Evolutionary conservation across 1,284 basidiomycete genomes (phyloP), one percentile per base, ranked within the genome.

Genomic region (Mycena citricolor): DNA sequence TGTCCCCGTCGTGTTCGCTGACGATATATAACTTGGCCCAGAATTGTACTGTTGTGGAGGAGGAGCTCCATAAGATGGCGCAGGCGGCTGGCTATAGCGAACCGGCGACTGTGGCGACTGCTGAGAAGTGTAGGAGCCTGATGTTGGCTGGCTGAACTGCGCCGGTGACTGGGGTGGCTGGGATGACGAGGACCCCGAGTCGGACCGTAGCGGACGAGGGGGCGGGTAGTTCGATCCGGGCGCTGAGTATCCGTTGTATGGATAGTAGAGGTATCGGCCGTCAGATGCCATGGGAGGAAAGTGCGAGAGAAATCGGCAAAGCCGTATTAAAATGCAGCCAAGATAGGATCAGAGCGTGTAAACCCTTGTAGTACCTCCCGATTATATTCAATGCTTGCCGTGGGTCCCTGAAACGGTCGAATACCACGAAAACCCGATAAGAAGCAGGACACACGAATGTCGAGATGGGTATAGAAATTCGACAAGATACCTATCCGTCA

Each of bases 201-300:
- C 40, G 7, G 51, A 49, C 26, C 51, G 43, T 39, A 52, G 45
- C 14, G 64, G 56, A 7, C 69, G 62, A 52, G 75, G 77, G 28
- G 66, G 57, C 26, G 71, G 44, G 55, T 79, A 79, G 49, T 75
- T 73, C 60, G 85, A 83, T 29, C 68, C 58, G 47, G 60, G 63
- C 47, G 63, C 60, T 54, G 66, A 61, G 46, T 66, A 62, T 51
- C 69, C 61, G 48, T 68, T 66, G 47, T 69, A 67, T 37, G 68
- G 65, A 26, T 72, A 69, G 60, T 84, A 83, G 60, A 79, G 67
- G 57, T 79, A 79, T 51, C 79, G 68, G 29, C 72, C 67, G 61
- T 81, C 79, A 37, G 77, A 72, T 19, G 77, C 65, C 76, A 80
- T 77, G 40, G 42, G 45, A 36, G 38, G 7, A 29, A 28, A 39